Conservation (phyloP, 176 grass and related monocot genomes). For the Hordeum marinum region DNA sequence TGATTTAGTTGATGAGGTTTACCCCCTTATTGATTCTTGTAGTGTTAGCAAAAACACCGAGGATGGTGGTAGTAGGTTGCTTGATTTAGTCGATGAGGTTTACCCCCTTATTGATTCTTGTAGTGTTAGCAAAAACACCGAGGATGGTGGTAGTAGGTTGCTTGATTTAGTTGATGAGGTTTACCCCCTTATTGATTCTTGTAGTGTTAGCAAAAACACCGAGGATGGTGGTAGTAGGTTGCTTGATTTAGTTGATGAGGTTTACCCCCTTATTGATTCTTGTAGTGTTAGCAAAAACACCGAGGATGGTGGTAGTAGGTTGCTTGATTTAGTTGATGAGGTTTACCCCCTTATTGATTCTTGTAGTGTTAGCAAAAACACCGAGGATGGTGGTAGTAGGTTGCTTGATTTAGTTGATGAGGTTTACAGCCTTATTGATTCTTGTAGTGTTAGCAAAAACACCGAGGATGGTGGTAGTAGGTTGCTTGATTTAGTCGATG, state of each 20-base stretch:
- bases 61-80: neutral
- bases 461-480: neutral
- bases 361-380: no score
- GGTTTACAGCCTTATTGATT: neutral
- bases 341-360: neutral
- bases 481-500: no score
- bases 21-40: no score
- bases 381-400: neutral
- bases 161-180: no score
- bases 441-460: neutral
- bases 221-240: neutral
- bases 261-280: neutral
- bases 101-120: neutral
- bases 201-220: no score
- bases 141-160: neutral
- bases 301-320: neutral
- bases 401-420: neutral
- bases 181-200: neutral
- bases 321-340: no score
- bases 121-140: neutral
- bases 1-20: no score
- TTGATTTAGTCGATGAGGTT: neutral
- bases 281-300: neutral
- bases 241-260: neutral
- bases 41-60: no score